Conservation (phyloP, 2,329 filamentous ascomycete species). For the Neocucurbitaria cava region DNA sequence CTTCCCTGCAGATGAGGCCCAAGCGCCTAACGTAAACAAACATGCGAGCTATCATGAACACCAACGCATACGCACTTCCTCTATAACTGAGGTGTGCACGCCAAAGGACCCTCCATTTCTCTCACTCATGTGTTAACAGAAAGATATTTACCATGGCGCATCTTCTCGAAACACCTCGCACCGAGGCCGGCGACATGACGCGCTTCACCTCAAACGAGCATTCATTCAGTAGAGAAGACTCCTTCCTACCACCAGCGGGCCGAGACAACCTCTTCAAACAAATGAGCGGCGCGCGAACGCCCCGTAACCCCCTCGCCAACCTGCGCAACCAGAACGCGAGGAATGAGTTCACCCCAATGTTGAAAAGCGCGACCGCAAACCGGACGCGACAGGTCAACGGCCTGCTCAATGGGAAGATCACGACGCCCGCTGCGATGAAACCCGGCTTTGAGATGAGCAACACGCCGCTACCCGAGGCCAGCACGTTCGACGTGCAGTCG, state of each 20-base stretch:
- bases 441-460: conserved; percentile 70
- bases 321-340: conserved; percentile 61
- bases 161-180: conserved; percentile 83
- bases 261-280: conserved; percentile 75
- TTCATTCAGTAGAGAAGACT: conserved; percentile 85
- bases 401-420: conserved; percentile 42
- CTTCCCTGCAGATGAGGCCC: conserved; percentile 13
- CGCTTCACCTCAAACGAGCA: conserved; percentile 71
- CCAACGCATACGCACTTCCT: conserved; percentile 10
- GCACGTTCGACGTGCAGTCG: conserved; percentile 58
- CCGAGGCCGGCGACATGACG: conserved; percentile 82
- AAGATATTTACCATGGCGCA: conserved; percentile 50
- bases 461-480: conserved; percentile 79
- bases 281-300: conserved; percentile 73
- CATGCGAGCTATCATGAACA: conserved; percentile 18
- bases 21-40: conserved; percentile 27
- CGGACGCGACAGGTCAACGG: conserved; percentile 55
- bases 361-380: conserved; percentile 82
- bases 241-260: conserved; percentile 80
- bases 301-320: conserved; percentile 71
- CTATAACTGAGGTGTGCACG: conserved; percentile 20
- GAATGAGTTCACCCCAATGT: conserved; percentile 90
- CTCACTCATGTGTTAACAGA: conserved; percentile 39
- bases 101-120: conserved; percentile 24
- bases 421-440: conserved; percentile 72